A percentile compares a stretch with the other conserved stretches of the same genome.
Conservation (phyloP, 2,329 filamentous ascomycete species). For the Phialemonium atrogriseum region DNA sequence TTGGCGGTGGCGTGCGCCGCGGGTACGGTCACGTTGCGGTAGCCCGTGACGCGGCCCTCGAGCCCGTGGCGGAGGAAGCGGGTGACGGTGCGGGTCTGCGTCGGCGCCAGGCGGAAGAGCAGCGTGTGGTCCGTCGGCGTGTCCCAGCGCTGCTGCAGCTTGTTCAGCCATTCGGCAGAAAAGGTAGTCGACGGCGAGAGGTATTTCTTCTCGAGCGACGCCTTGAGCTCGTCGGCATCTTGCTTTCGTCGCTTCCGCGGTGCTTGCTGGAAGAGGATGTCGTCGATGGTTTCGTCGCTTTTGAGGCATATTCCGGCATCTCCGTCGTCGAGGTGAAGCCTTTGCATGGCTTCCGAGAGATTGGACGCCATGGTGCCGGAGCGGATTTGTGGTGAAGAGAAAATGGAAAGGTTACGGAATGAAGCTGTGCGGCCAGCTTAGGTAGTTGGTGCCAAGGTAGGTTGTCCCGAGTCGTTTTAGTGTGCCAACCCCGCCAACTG, state of each 20-base stretch:
- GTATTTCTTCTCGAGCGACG: slow-evolving; percentile 66
- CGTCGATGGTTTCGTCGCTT: slow-evolving; percentile 40
- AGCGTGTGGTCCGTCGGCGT: slow-evolving; percentile 70
- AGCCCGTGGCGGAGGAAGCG: slow-evolving; percentile 86
- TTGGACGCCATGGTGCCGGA: slow-evolving; percentile 20
- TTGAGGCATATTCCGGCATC: slow-evolving; percentile 8
- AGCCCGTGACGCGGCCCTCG: slow-evolving; percentile 86
- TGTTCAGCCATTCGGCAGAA: slow-evolving; percentile 78
- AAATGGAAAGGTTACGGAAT: no score
- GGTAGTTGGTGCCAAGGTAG: no score
- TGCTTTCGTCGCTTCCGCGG: slow-evolving; percentile 36
- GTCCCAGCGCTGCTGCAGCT: slow-evolving; percentile 85
- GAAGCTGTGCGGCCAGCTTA: no score
- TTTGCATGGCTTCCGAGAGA: slow-evolving; percentile 40
- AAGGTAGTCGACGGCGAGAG: slow-evolving; percentile 74
- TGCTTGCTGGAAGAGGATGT: slow-evolving; percentile 41
- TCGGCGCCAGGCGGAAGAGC: slow-evolving; percentile 79
- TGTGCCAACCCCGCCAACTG: no score
- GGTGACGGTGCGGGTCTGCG: slow-evolving; percentile 90
- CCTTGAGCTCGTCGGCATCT: slow-evolving; percentile 56
- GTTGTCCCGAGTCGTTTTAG: no score
- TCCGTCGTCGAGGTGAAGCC: slow-evolving; percentile 34
- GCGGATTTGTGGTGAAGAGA: no score
- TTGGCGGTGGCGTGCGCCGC: slow-evolving; percentile 86
- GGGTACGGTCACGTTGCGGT: slow-evolving; percentile 87